Conservation (phyloP, 495 filamentous ascomycete genomes). For the Hypoxylon rickii region DNA sequence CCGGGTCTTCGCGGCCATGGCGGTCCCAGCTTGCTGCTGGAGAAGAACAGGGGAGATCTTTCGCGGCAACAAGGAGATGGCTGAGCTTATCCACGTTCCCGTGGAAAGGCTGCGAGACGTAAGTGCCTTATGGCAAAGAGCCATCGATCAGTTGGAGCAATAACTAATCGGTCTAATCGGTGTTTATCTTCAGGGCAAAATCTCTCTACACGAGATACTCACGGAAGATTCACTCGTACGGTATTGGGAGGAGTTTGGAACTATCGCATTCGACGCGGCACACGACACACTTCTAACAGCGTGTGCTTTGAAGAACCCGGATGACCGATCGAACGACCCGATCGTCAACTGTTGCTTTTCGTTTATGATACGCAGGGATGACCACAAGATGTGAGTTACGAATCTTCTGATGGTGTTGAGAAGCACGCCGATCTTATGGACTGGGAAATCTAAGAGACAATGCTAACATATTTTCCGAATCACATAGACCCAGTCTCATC, state of each 20-base stretch:
- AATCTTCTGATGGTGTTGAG: neutral
- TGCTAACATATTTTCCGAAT: conserved; percentile 21
- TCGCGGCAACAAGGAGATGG: conserved; percentile 98
- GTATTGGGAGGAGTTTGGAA: conserved; percentile 99
- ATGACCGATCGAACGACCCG: conserved; percentile 68
- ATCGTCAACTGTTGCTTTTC: conserved; percentile 95
- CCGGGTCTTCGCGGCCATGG: conserved; percentile 98
- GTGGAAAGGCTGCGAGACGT: conserved; percentile 91
- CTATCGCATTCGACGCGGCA: conserved; percentile 95
- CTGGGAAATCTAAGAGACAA: neutral
- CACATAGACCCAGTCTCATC: conserved; percentile 81
- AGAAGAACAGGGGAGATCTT: conserved; percentile 96
- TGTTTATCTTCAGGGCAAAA: conserved; percentile 70
- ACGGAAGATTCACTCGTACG: conserved; percentile 91
- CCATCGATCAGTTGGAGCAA: neutral
- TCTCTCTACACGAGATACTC: conserved; percentile 94
- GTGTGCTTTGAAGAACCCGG: conserved; percentile 87
- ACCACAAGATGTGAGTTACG: conserved; percentile 86
- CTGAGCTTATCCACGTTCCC: conserved; percentile 90
- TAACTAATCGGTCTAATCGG: conserved; percentile 7
- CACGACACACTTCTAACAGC: conserved; percentile 97
- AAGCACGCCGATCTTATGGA: neutral
- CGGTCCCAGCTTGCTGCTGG: conserved; percentile 97
- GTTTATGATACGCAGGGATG: conserved; percentile 91
- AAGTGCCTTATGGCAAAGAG: conserved; percentile 42